A percentile compares a stretch with the other conserved stretches of the same genome.
Conservation (phyloP, 129 eudicot genomes). For the Sambucus nigra region DNA sequence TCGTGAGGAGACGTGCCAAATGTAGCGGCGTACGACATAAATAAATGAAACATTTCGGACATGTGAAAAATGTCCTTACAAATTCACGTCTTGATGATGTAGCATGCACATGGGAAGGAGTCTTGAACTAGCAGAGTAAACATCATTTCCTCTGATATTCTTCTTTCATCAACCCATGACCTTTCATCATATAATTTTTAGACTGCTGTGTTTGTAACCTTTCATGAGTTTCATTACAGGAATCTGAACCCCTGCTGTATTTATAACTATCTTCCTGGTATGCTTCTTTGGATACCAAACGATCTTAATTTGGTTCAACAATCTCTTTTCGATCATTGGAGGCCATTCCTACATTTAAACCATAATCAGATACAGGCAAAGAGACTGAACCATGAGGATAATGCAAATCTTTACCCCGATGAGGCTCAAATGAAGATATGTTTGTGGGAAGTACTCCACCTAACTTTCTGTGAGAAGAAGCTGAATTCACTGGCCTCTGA, state of each 20-base stretch:
- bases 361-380: conserved; percentile 9
- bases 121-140: conserved; percentile 12
- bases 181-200: conserved; percentile 6
- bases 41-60: too few species aligned
- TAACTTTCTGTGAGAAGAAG: conserved; percentile 11
- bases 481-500: conserved; percentile 17
- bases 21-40: too few species aligned
- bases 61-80: too few species aligned
- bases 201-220: conserved; percentile 14
- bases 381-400: conserved; percentile 11
- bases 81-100: conserved; percentile 11
- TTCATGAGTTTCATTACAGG: too few species aligned
- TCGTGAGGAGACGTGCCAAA: too few species aligned
- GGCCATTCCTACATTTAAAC: background rate
- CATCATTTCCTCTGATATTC: background rate
- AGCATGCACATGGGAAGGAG: conserved; percentile 5
- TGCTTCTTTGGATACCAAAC: background rate
- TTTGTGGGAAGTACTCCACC: conserved; percentile 8
- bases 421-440: conserved; percentile 7
- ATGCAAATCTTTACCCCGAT: conserved; percentile 11
- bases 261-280: conserved; percentile 7
- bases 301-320: conserved; percentile 5
- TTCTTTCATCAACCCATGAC: conserved; percentile 1
- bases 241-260: too few species aligned
- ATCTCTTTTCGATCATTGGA: conserved; percentile 11